Evolutionary conservation across 2,329 filamentous ascomycete species (phyloP), one percentile per base, ranked within the genome.

Genomic region (Beauveria asiatica): DNA sequence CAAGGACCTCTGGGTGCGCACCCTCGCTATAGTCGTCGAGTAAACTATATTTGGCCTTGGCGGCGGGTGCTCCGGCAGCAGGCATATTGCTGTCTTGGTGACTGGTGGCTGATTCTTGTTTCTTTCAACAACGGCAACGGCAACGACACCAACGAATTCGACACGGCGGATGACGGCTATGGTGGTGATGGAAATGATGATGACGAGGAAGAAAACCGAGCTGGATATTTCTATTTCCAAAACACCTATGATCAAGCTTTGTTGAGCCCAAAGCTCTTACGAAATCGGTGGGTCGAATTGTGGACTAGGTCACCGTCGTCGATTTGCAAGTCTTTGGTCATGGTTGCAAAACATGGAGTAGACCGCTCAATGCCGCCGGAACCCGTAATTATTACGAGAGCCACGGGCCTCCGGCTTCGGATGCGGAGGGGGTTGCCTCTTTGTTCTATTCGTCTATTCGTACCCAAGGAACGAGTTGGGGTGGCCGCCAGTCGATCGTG

Each of bases 21-120:
- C 78, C 79, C 61, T 81, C 78, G 66, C 76, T 78, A 65, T 81
- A 81, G 63, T 81, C 78, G 64, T 81, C 78, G 51, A 77, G 70
- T 60, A 81, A 77, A 66, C 76, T 78, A 65, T 80, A 80, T 30
- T 64, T 59, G 44, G 58, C 42, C 39, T 57, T 52, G 45, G 54
- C 52, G 52, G 57, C 52, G 44, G 46, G 51, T 45, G 50, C 51
- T 56, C 61, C 61, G 17, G 57, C 56, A 48, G 61, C 52, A n/a
- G 61, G 61, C 61, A 62, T 62, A 17, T 39, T 30, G 45, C 13
- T 42, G 19, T 33, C 5, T 16, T 42, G 45, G 19, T 17, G 8
- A 16, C n/a, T n/a, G n/a, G n/a, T 17, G 54, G 37, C 21, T 3
- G 16, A 25, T 48, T 13, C n/a, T 13, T n/a, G 21, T 11, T 39